These are phyloP conservation scores for Claviceps digitariae DNA, from an alignment of 2,329 filamentous ascomycete genomes.

Conservation along the genomic window DNA sequence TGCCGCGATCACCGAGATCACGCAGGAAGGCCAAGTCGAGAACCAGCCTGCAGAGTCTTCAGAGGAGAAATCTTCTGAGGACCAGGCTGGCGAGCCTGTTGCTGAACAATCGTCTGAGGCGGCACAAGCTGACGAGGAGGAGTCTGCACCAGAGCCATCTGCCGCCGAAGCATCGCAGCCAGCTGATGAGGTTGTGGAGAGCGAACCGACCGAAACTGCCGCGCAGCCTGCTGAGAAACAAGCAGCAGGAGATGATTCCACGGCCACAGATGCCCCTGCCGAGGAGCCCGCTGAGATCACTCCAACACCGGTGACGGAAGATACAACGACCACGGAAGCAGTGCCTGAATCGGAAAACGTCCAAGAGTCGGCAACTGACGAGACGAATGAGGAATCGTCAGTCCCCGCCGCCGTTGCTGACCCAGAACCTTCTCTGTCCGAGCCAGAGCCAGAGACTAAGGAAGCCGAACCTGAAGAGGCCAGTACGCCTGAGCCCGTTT, in stretches of 20 bases:
- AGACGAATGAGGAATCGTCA: background rate
- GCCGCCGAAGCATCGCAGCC: background rate
- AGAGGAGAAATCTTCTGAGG: background rate
- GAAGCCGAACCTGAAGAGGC: background rate
- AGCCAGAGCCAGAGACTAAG: background rate
- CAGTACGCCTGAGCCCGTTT: background rate
- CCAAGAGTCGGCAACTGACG: background rate
- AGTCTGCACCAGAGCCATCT: background rate
- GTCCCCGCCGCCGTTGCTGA: background rate
- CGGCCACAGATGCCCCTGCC: background rate
- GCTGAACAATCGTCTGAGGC: background rate
- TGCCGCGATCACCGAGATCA: background rate
- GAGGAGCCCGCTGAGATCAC: background rate
- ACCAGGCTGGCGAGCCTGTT: background rate
- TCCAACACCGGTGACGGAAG: background rate
- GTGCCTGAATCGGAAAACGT: background rate
- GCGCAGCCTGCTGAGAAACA: conserved; percentile 1
- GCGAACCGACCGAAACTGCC: background rate
- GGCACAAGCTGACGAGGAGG: background rate
- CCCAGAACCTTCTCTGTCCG: background rate
- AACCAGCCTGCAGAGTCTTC: background rate
- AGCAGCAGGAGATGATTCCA: background rate
- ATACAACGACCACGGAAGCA: background rate
- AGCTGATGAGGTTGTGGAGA: background rate
- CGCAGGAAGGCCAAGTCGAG: background rate